These are phyloP conservation scores for Leptoxyphium fumago DNA, from an alignment of 2,329 filamentous ascomycete genomes.

Conservation along the genomic window DNA sequence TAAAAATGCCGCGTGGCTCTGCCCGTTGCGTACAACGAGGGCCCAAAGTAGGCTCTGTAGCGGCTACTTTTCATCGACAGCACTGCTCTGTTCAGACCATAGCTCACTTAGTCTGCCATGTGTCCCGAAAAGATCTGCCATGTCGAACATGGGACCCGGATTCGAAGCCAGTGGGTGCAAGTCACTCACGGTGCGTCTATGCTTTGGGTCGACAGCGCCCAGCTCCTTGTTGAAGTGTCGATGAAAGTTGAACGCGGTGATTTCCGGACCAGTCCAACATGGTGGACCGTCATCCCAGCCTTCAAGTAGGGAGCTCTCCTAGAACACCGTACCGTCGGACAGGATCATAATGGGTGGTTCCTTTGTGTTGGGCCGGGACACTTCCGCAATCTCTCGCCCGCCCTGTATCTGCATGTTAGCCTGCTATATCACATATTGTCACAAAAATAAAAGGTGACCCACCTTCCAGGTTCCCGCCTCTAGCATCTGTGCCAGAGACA, in stretches of 20 bases:
- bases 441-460: conserved; percentile 19
- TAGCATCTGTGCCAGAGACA: conserved; percentile 75
- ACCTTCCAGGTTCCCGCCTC: conserved; percentile 99
- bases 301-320: conserved; percentile 20
- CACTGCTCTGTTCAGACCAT: no score
- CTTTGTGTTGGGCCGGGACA: conserved; percentile 89
- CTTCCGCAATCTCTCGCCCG: conserved; percentile 88
- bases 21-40: no score
- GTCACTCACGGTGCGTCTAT: neutral
- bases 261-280: neutral
- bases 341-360: conserved; percentile 92
- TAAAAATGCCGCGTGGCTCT: no score
- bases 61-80: no score
- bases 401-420: conserved; percentile 40
- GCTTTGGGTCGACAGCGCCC: neutral
- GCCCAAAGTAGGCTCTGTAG: no score
- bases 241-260: neutral
- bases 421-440: conserved; percentile 6
- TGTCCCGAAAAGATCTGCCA: no score
- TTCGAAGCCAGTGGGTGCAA: neutral
- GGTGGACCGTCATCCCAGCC: conserved; percentile 13
- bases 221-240: neutral
- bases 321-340: conserved; percentile 94
- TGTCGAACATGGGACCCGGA: neutral
- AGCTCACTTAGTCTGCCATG: no score